phyloP scores from a whole-genome alignment of 2,329 filamentous ascomycete genomes.

The Fusarium torreyae region DNA sequence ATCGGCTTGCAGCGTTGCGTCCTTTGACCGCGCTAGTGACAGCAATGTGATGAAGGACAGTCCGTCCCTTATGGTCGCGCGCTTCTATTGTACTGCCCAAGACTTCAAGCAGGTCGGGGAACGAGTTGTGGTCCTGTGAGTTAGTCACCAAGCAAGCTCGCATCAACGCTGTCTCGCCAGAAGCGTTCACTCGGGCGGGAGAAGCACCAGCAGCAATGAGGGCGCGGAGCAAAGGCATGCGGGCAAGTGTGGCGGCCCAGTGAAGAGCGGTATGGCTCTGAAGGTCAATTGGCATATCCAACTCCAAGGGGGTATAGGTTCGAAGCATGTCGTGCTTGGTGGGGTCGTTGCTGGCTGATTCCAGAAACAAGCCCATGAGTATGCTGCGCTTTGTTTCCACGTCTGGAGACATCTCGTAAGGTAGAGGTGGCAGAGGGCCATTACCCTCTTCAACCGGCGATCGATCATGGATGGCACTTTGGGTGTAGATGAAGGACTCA shows the following conservation, averaged over 20 bases:
- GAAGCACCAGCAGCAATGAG: constrained; percentile 89
- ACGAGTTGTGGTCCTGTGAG: constrained; percentile 90
- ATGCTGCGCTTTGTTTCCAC: constrained; percentile 85
- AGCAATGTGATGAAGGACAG: constrained; percentile 95
- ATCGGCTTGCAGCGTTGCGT: constrained; percentile 89
- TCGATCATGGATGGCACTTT: constrained; percentile 62
- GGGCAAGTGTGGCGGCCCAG: constrained; percentile 94
- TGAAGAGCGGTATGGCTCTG: constrained; percentile 92
- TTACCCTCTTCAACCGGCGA: constrained; percentile 65
- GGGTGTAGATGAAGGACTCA: constrained; percentile 81
- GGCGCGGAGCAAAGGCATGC: constrained; percentile 84
- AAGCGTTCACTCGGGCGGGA: constrained; percentile 88
- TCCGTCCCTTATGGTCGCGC: constrained; percentile 88
- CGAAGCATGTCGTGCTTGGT: constrained; percentile 83
- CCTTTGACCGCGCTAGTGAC: constrained; percentile 97
- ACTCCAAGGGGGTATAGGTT: constrained; percentile 81
- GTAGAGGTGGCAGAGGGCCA: constrained; percentile 75
- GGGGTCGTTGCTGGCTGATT: constrained; percentile 78
- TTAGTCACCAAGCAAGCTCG: constrained; percentile 94
- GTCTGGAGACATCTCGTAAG: constrained; percentile 72
- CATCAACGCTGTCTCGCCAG: constrained; percentile 93
- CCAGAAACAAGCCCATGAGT: constrained; percentile 86
- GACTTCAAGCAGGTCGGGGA: constrained; percentile 90
- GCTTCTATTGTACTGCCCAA: constrained; percentile 92
- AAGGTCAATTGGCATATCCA: constrained; percentile 93